Base-by-base conservation (phyloP, 2,329 filamentous ascomycete species). In the Clarireedia sp. region DNA sequence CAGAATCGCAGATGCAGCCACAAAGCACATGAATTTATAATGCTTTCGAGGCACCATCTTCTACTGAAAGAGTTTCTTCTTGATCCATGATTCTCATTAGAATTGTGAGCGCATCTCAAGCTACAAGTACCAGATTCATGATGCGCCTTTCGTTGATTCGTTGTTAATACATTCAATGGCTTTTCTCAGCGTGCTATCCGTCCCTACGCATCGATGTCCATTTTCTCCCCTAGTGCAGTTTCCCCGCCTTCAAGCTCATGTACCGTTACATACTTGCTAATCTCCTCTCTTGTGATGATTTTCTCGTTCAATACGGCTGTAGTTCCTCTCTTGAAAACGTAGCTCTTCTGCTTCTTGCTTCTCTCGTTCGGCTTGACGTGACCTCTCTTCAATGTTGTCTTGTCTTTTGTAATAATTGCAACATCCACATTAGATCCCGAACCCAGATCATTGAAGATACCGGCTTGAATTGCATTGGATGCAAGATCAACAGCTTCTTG, bases 371-470 rank as follows among this genome's bases (percentile, higher is more conserved):
- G 94, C 71, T 81, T 92, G 72, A 95, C 87, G 77, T 88, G 94
- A 75, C 96, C 96, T 68, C 94, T 82, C 80, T 95, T 80, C 70
- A 99, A 74, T 26, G 89, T 94, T 26, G 94, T 96, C 84, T 96
- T 96, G 66, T 96, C 91, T 67, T 86, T 81, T 59, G 92, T 95
- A 70, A 99, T 99, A 67, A 99, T 82, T 62, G 90, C 92, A 36
- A 99, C 88, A 69, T 99, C 95, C 56, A 99, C 94, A 71, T 99
- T 99, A 70, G 89, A 95, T 66, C 94, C 94, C 3, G 90, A 96
- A 14, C 94, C 94, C 70, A 99, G 71, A 74, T 99, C 94, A 78
- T 99, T 99, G 78, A 94, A 99, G 75, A 99, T 95, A 85, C 94
- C 94, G 10, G 95, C 87, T 75, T 90, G 79, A 68, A 99, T 96